phyloP scores from a whole-genome alignment of 352 stramenopile species.

The Pythium rhizo-oryzae region DNA sequence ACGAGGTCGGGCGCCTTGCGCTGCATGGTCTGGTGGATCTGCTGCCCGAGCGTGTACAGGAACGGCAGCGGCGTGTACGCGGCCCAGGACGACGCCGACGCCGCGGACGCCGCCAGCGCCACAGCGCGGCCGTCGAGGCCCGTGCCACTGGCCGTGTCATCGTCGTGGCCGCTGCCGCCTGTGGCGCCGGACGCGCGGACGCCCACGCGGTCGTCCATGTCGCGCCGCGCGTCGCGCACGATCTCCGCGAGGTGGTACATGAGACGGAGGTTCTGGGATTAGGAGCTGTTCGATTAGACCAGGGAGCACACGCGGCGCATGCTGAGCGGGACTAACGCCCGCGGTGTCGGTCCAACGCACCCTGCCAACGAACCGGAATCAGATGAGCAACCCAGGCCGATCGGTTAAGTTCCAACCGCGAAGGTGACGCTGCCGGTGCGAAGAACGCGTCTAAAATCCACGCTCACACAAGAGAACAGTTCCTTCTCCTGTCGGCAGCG shows the following conservation, averaged over 20 bases:
- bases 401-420: background rate
- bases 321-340: too few relatives aligned
- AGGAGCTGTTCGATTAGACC: background rate
- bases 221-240: constrained; percentile 73
- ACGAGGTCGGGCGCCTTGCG: constrained; percentile 75
- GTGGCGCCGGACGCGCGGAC: background rate
- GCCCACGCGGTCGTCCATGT: constrained; percentile 71
- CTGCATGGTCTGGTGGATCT: constrained; percentile 78
- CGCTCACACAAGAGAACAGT: background rate
- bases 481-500: background rate
- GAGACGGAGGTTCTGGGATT: background rate
- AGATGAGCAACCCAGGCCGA: background rate
- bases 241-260: constrained; percentile 89
- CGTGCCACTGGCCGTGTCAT: background rate
- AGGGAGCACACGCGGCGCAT: background rate
- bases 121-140: constrained; percentile 33
- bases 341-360: background rate
- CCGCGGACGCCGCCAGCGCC: background rate
- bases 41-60: constrained; percentile 57
- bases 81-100: constrained; percentile 38
- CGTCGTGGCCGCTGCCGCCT: background rate
- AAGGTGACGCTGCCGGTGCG: background rate
- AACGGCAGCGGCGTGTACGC: constrained; percentile 84
- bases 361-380: background rate
- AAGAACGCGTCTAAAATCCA: background rate